Evolutionary conservation across 345 rosid species (phyloP).

Genomic region (Euphorbia pulcherrima): DNA sequence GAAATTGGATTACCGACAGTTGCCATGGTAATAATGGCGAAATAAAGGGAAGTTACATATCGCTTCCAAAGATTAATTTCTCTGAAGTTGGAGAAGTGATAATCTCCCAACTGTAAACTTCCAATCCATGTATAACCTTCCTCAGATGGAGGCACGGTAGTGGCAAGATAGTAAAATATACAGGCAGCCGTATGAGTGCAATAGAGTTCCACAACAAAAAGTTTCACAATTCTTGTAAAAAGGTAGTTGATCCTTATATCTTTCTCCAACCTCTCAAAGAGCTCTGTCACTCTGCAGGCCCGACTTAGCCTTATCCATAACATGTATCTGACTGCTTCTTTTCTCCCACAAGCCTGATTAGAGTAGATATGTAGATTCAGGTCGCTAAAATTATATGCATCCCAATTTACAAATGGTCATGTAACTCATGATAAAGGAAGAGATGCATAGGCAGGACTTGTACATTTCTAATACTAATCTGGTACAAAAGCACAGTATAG

Average conservation of each 20-base stretch:
- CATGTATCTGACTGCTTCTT: conserved; percentile 69
- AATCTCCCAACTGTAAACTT: conserved; percentile 77
- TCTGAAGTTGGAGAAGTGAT: conserved; percentile 54
- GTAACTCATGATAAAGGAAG: not conserved
- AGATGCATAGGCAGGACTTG: not conserved
- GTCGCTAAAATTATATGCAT: not conserved
- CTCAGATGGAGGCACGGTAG: conserved; percentile 62
- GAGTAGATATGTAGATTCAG: not conserved
- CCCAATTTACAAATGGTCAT: not conserved
- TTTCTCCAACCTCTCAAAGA: conserved; percentile 77
- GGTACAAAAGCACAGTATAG: not conserved
- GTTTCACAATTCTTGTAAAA: conserved; percentile 72
- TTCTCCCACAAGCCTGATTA: conserved; percentile 50
- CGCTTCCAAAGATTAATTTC: conserved; percentile 73
- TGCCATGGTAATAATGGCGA: conserved; percentile 87
- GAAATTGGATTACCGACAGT: conserved; percentile 58
- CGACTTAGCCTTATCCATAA: conserved; percentile 73
- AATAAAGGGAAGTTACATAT: conserved; percentile 68
- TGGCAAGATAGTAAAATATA: conserved; percentile 86
- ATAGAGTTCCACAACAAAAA: conserved; percentile 75
- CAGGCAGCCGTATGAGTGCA: conserved; percentile 95
- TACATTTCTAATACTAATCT: not conserved
- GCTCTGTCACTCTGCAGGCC: conserved; percentile 47
- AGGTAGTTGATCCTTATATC: conserved; percentile 77
- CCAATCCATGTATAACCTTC: conserved; percentile 95